A percentile compares a stretch with the other conserved stretches of the same genome.
phyloP scores from a whole-genome alignment of 371 early-diverging fungal genomes.

The Amoeboradix gromovi region DNA sequence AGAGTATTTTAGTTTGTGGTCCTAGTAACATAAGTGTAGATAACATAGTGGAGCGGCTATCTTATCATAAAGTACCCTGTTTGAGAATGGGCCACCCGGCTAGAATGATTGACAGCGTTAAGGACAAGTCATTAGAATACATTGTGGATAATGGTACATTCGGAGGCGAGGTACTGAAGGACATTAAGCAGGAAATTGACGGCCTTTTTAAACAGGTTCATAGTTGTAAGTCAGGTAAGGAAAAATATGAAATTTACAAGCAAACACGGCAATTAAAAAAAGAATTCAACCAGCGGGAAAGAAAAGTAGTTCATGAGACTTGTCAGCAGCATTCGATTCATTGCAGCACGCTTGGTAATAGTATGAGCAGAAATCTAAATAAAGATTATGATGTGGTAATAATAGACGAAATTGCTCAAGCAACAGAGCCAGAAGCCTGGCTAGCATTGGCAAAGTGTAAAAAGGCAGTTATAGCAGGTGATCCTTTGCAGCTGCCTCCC shows the following conservation, averaged over 20 bases:
- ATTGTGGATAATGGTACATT: constrained; percentile 2
- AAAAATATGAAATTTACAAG: constrained; percentile 30
- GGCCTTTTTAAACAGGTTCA: constrained; percentile 21
- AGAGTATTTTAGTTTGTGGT: constrained; percentile 60
- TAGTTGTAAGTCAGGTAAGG: constrained; percentile 29
- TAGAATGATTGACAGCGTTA: constrained; percentile 32
- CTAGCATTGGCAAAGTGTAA: constrained; percentile 45
- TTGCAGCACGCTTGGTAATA: constrained; percentile 12
- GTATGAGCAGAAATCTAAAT: constrained; percentile 21
- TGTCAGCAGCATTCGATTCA: constrained; percentile 20
- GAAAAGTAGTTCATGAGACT: constrained; percentile 27
- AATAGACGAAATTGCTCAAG: constrained; percentile 81
- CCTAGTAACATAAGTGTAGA: constrained; percentile 77
- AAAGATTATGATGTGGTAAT: constrained; percentile 58
- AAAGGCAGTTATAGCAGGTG: constrained; percentile 67
- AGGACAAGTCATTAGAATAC: constrained; percentile 37
- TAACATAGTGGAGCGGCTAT: constrained; percentile 48
- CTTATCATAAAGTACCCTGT: constrained; percentile 23
- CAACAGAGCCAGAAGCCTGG: constrained; percentile 45
- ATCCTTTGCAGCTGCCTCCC: constrained; percentile 59
- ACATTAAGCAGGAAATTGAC: constrained; percentile 51
- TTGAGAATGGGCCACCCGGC: constrained; percentile 67
- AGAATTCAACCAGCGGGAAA: constrained; percentile 38
- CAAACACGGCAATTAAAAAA: constrained; percentile 37
- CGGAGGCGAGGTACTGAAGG: constrained; percentile 20